These are phyloP conservation scores for Pichia occidentalis DNA, from an alignment of 805 yeast species.

Conservation along the genomic window DNA sequence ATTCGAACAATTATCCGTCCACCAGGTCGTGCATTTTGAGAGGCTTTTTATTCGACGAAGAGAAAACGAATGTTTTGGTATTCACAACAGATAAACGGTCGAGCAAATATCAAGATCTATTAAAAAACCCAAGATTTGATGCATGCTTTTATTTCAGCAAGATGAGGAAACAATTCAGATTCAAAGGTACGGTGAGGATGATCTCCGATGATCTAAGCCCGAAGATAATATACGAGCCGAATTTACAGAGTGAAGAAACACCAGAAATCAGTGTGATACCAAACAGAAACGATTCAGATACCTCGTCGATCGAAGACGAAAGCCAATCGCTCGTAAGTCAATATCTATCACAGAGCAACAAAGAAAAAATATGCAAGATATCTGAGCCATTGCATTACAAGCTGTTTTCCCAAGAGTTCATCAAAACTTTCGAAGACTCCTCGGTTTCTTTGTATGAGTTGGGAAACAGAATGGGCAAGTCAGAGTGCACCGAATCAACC, in stretches of 20 bases:
- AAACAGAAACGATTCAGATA: constrained; percentile 2
- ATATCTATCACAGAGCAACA: constrained; percentile 9
- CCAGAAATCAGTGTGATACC: not conserved
- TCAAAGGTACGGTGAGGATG: constrained; percentile 57
- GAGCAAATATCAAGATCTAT: constrained; percentile 49
- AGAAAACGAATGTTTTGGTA: constrained; percentile 57
- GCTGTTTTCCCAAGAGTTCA: constrained; percentile 16
- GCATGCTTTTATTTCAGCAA: constrained; percentile 68
- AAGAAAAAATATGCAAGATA: constrained; percentile 5
- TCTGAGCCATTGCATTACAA: constrained; percentile 16
- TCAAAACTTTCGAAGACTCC: constrained; percentile 13
- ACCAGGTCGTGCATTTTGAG: constrained; percentile 67
- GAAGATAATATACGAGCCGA: constrained; percentile 7
- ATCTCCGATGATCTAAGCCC: constrained; percentile 30
- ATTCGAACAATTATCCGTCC: constrained; percentile 45
- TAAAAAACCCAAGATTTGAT: constrained; percentile 53
- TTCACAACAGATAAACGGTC: constrained; percentile 70
- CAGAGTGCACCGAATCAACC: not conserved
- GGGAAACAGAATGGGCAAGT: not conserved
- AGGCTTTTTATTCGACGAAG: constrained; percentile 69
- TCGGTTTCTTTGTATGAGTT: constrained; percentile 15
- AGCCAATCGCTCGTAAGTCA: constrained; percentile 9
- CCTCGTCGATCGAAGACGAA: constrained; percentile 13
- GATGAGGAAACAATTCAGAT: constrained; percentile 61
- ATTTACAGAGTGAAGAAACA: not conserved